Conservation (phyloP, 2,329 filamentous ascomycete species). For the Penicillium janthinellum region DNA sequence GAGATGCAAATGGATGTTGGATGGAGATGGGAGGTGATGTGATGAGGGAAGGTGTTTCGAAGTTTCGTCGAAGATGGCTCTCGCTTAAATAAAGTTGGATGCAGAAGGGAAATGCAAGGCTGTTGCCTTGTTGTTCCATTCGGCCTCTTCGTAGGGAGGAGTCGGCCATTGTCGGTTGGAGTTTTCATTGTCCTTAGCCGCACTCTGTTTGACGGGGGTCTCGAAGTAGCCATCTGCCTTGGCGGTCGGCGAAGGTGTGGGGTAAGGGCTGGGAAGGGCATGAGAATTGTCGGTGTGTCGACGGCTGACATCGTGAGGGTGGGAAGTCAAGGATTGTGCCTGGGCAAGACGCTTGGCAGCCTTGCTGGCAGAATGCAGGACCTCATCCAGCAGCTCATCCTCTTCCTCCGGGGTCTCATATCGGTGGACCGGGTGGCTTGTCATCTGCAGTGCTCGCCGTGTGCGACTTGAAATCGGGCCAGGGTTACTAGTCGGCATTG, state of each 20-base stretch:
- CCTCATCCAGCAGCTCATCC: conserved; percentile 92
- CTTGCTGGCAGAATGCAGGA: conserved; percentile 72
- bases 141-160: conserved; percentile 89
- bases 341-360: conserved; percentile 71
- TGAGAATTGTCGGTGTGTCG: conserved; percentile 33
- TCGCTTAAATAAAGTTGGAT: conserved; percentile 39
- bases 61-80: conserved; percentile 5
- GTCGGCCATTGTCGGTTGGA: conserved; percentile 82
- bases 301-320: conserved; percentile 60
- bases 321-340: conserved; percentile 35
- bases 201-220: conserved; percentile 64
- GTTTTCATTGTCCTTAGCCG: conserved; percentile 55
- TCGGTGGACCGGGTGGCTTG: conserved; percentile 72
- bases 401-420: conserved; percentile 97
- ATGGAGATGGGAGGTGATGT: background rate
- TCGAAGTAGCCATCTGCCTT: conserved; percentile 78
- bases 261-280: conserved; percentile 56
- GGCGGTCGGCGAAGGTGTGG: conserved; percentile 78
- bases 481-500: conserved; percentile 37
- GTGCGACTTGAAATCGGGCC: conserved; percentile 75
- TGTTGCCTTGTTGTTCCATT: conserved; percentile 83
- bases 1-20: background rate
- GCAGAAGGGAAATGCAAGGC: conserved; percentile 78
- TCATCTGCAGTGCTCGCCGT: conserved; percentile 70
- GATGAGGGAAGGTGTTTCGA: conserved; percentile 7